Evolutionary conservation across 2,329 filamentous ascomycete genomes (phyloP), one percentile per base, ranked within the genome.

Genomic region (Xylariaceae sp.): DNA sequence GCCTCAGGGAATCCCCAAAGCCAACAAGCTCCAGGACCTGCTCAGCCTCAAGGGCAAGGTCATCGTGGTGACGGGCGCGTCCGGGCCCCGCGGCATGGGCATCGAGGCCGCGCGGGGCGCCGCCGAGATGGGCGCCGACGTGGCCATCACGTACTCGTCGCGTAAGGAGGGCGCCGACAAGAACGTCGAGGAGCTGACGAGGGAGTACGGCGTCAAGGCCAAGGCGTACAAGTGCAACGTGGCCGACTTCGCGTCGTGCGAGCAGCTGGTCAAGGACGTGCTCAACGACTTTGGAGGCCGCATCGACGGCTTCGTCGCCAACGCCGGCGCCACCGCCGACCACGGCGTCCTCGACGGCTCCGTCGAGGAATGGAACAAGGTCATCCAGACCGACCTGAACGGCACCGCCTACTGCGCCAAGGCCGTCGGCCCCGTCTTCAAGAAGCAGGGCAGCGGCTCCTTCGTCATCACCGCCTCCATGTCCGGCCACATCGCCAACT

Each of bases 1-100:
- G 76, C 73, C 74, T 67, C 66, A 74, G 54, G 50, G 63, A 56
- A 63, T 81, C 46, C 78, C 81, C 54, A 61, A 76, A 55, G 65
- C 76, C 47, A 67, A 68, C 48, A 68, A 67, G 52, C 73, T 86
- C 52, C 61, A 70, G 48, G 82, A 81, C 57, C 75, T 86, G 51
- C 81, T 87, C 65, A 83, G 78, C 53, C 69, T 86, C 45, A 83
- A 83, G 64, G 81, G 81, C 52, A 83, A 83, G 63, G 83, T 83
- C 35, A 76, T 83, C 50, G 76, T 86, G 51, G 68, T 87, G 45
- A 81, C 81, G 4, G 83, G 83, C 42, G 81, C 81, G 9, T 83
- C 77, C 23, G 80, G 79, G 8, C 74, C 85, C 40, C 77, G 75
- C 24, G 83, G 83, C 46, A 85, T 86, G 62, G 83, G 83, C 44